Base-by-base conservation (phyloP, 768 basidiomycete genomes). In the Suillus cothurnatus region DNA sequence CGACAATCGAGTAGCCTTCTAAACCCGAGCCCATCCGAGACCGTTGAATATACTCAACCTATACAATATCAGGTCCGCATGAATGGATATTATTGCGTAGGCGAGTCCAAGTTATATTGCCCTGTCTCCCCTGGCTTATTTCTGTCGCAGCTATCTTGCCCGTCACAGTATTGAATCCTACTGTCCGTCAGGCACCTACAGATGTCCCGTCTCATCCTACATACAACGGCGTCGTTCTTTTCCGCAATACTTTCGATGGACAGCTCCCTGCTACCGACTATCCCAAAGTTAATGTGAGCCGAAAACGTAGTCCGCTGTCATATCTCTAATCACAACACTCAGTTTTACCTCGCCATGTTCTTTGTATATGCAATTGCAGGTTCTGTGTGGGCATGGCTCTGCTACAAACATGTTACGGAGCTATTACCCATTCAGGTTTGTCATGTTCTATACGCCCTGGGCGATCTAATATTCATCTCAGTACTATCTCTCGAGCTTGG, bases 1-100 rank as follows among this genome's bases (percentile, higher is more conserved):
- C 75, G 74, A 28, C 74, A 70, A 49, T 21, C 64, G 47, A 53
- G 73, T 61, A 72, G 76, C 58, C 56, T 69, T 67, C 73, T 80
- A 23, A 87, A 86, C 66, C 78, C 85, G 21, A 86, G 83, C 69
- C 82, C 86, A 7, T 74, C 79, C 32, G 83, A 80, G 21, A 74
- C 86, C 8, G 77, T 89, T 45, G 66, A 74, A 23, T 96, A 95
- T 71, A 77, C 77, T 19, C 83, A 84, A 34, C 89, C 95, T 1
- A 93, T 97, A 69, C 88, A 88, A 58, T 98, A 99, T 75, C 76
- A 82, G 28, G 93, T 99, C 28, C 80, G 81, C 32, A 91, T 91
- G 76, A 95, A 94, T 2, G 97, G 97, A 2, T 98, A 97, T 75
- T 99, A 97, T 75, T 99, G 97, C 75, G 90, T 97, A 68, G 95